Evolutionary conservation across 169 alveolate species (phyloP), one percentile per base, ranked within the genome.

Genomic region (Plasmodium falciparum): DNA sequence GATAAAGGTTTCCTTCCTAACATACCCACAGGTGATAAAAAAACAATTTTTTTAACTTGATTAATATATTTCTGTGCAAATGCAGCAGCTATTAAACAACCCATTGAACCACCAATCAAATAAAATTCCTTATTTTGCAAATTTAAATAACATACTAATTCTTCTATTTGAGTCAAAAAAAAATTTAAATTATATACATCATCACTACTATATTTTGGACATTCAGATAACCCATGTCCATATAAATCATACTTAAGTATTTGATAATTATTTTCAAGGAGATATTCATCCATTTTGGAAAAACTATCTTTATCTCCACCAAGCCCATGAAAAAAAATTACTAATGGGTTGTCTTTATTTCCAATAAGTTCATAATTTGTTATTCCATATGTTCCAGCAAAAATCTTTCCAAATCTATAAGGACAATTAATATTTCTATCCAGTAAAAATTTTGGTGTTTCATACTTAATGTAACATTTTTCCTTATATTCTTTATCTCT

Each of bases 41-140:
- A 74, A 47, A 94, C 71, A n/a, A 94, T 22, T 56, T 90, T 78
- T 71, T 94, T 95, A 45, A 94, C 96, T 50, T 71, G 89, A 0
- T 94, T 92, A 29, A 95, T 95, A 74, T 94, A 92, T 26, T 89
- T 74, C 59, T 93, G 88, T 58, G 95, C 93, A 73, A 76, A 94
- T 1, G 91, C 70, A 12, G 95, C 93, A 15, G 96, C 96, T 26
- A 94, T 45, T 75, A 95, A 88, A 17, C 92, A 88, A 2, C 92
- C 96, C 96, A 94, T 94, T 12, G 96, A 94, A 52, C 90, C 80
- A n/a, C 96, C 96, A 56, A 94, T 93, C 13, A 94, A 74, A 11
- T 94, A 86, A 65, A 93, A 80, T 29, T 76, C 74, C 49, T 93
- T 72, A 29, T 76, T 89, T 17, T 83, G 50, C 45, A 92, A 83